phyloP scores from a whole-genome alignment of 1,139 yeast species.

The Pichia sp. region DNA sequence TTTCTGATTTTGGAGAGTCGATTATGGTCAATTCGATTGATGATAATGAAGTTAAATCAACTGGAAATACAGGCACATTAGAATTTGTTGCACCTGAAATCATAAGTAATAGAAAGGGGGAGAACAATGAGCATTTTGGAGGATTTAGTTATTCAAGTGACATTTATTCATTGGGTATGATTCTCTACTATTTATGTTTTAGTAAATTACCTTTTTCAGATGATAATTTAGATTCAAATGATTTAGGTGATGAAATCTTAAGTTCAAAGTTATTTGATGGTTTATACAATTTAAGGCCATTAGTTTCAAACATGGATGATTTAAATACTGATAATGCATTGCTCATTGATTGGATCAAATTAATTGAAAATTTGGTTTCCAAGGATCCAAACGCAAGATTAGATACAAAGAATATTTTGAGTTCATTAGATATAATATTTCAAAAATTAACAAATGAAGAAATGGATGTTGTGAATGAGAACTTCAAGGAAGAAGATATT shows the following conservation, averaged over 20 bases:
- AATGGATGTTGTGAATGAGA: background rate
- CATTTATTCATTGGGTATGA: conserved; percentile 76
- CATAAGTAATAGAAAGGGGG: conserved; percentile 23
- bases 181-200: conserved; percentile 64
- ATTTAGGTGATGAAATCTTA: conserved; percentile 38
- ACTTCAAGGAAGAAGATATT: too few relatives aligned
- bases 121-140: conserved; percentile 26
- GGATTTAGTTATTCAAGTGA: conserved; percentile 69
- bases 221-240: conserved; percentile 26
- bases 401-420: conserved; percentile 35
- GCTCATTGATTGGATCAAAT: conserved; percentile 33
- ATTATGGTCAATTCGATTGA: conserved; percentile 52
- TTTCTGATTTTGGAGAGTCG: conserved; percentile 89
- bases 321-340: conserved; percentile 20
- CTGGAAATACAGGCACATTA: conserved; percentile 80
- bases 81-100: conserved; percentile 87
- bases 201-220: conserved; percentile 61
- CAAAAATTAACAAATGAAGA: conserved; percentile 8
- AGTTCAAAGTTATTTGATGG: conserved; percentile 18
- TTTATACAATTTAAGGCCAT: conserved; percentile 12
- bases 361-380: conserved; percentile 27
- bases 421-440: conserved; percentile 22
- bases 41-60: conserved; percentile 37
- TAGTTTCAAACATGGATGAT: background rate
- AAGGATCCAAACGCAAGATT: conserved; percentile 38